Evolutionary conservation across 257 asterid species (phyloP), one percentile per base, ranked within the genome.

Genomic region (Echites panduratus): DNA sequence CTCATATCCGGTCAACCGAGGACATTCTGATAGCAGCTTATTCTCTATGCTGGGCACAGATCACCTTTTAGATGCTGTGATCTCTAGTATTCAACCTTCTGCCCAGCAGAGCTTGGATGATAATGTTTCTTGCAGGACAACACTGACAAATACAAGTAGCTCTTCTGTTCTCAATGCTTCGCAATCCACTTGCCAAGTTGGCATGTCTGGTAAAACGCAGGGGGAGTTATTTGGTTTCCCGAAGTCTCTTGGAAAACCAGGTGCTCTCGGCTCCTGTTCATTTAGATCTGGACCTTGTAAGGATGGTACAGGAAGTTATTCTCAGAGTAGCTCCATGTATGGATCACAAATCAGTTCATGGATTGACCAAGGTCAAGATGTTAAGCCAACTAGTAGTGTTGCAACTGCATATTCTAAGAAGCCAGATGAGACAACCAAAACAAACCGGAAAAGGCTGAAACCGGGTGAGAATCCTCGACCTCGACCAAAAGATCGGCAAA

Each of bases 401-500:
- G 86, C 97, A 9, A 86, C 93, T 32, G 88, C 85, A 29, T 82
- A 79, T 79, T 88, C 96, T 26, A 92, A 84, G 85, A 89, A 86
- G 71, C 67, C 85, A 19, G 94, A 88, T 9, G 97, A 91, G 72
- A 61, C 71, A 22, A 70, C 87, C 71, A 88, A 86, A 82, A 63
- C 90, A 29, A 88, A 73, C 75, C 97, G 97, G 35, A 91, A 88
- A 82, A 84, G 96, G 88, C 90, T 88, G 57, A 93, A 89, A 81
- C 96, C 96, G 0, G 96, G 98, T 41, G 98, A 93, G 77, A 94
- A 85, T 78, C 97, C 97, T 54, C 83, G 91, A 59, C 99, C 97
- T 17, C 84, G 99, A 75, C 97, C 99, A 2, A 91, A 94, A 81
- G 99, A 94, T 83, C 92, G 99, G 8, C 97, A 94, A 79, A 88